Evolutionary conservation across 2,329 filamentous ascomycete genomes (phyloP).

Genomic region (Pleomassaria siparia): DNA sequence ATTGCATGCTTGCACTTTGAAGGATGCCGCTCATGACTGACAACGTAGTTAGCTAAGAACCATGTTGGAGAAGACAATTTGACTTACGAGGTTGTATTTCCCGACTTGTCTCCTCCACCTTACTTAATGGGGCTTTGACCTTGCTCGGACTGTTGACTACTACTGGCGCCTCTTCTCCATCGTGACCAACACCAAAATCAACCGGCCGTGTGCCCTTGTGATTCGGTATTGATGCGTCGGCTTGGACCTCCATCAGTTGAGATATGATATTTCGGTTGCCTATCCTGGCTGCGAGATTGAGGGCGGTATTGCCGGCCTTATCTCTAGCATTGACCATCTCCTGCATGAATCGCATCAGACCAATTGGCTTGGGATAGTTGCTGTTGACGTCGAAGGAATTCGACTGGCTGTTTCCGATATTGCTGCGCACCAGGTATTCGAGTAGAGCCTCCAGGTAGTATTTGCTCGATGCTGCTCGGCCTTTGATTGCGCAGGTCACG

Average conservation of each 20-base stretch:
- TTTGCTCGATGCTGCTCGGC: conserved; percentile 84
- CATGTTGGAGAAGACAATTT: not conserved
- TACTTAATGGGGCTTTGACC: conserved; percentile 42
- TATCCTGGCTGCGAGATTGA: conserved; percentile 91
- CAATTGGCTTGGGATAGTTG: conserved; percentile 67
- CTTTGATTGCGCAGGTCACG: conserved; percentile 92
- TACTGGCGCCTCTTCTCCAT: conserved; percentile 53
- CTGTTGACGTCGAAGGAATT: conserved; percentile 54
- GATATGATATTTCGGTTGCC: conserved; percentile 93
- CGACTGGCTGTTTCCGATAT: conserved; percentile 34
- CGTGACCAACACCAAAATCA: conserved; percentile 90
- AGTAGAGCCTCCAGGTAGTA: conserved; percentile 95
- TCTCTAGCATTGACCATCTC: conserved; percentile 97
- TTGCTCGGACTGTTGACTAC: conserved; percentile 38
- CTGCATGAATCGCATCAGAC: conserved; percentile 88
- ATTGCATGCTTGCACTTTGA: conserved; percentile 74
- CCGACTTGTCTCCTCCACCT: conserved; percentile 72
- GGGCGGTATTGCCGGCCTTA: conserved; percentile 88
- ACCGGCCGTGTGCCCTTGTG: conserved; percentile 82
- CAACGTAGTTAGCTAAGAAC: conserved; percentile 45
- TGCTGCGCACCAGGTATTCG: conserved; percentile 88
- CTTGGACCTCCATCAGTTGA: conserved; percentile 93
- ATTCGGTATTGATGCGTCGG: conserved; percentile 89
- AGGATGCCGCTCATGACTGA: conserved; percentile 78
- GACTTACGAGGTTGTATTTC: conserved; percentile 77